phyloP scores from a whole-genome alignment of 1,284 basidiomycete genomes.

The Pyrrhoderma noxium region DNA sequence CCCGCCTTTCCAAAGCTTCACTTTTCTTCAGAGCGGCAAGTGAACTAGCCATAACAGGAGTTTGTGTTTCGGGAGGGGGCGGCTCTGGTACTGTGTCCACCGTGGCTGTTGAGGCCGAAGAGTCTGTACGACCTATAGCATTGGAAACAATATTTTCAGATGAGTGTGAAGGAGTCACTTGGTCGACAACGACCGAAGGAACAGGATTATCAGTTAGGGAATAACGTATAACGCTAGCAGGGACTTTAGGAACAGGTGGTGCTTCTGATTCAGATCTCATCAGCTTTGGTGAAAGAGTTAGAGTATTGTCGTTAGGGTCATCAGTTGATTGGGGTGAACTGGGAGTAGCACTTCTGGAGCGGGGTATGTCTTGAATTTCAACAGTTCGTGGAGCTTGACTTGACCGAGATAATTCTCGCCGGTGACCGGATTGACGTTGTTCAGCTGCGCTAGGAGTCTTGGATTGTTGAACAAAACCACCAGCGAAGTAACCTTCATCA shows the following conservation, averaged over 20 bases:
- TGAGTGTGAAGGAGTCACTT: slow-evolving; percentile 31
- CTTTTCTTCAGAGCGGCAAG: slow-evolving; percentile 84
- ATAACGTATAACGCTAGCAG: slow-evolving; percentile 61
- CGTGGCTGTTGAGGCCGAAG: slow-evolving; percentile 20
- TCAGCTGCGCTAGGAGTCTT: slow-evolving; percentile 10
- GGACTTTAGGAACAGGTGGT: slow-evolving; percentile 36
- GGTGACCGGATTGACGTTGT: neutral
- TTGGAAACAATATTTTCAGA: slow-evolving; percentile 13
- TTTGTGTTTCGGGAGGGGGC: slow-evolving; percentile 37
- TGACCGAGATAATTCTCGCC: slow-evolving; percentile 8
- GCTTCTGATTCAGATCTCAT: slow-evolving; percentile 21
- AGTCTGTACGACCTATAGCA: slow-evolving; percentile 6
- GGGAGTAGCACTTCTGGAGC: slow-evolving; percentile 22
- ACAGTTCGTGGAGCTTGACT: slow-evolving; percentile 6
- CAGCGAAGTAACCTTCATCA: slow-evolving; percentile 29
- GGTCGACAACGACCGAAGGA: slow-evolving; percentile 49
- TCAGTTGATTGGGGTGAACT: slow-evolving; percentile 20
- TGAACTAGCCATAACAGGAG: slow-evolving; percentile 72
- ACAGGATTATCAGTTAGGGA: slow-evolving; percentile 63
- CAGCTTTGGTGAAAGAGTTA: slow-evolving; percentile 23
- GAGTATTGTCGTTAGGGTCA: slow-evolving; percentile 23
- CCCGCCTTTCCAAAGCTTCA: slow-evolving; percentile 84
- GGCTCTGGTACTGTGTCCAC: slow-evolving; percentile 25
- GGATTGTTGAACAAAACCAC: slow-evolving; percentile 19
- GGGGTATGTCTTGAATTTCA: neutral